These are phyloP conservation scores for Fusarium torreyae DNA, from an alignment of 2,329 filamentous ascomycete genomes.

Conservation along the genomic window DNA sequence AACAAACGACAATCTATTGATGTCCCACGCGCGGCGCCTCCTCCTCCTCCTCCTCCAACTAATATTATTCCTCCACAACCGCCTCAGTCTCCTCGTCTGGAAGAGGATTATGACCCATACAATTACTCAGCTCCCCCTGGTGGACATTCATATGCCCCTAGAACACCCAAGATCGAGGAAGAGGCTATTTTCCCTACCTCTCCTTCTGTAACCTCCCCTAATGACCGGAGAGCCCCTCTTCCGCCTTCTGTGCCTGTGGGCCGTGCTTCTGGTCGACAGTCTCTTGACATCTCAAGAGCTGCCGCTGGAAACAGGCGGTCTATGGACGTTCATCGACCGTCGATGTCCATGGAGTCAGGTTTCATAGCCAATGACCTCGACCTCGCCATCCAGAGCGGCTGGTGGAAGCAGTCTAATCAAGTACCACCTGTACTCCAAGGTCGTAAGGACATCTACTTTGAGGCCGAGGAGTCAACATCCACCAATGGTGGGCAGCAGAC, in stretches of 20 bases:
- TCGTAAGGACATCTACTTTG: constrained; percentile 85
- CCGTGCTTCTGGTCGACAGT: constrained; percentile 50
- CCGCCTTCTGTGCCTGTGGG: constrained; percentile 54
- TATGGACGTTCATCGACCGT: constrained; percentile 81
- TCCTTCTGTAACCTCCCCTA: constrained; percentile 61
- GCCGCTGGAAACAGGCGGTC: constrained; percentile 69
- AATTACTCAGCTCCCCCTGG: constrained; percentile 63
- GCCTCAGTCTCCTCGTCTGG: constrained; percentile 57
- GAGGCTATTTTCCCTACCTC: constrained; percentile 65
- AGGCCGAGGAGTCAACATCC: constrained; percentile 83
- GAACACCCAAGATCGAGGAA: constrained; percentile 62
- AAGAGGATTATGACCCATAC: constrained; percentile 80
- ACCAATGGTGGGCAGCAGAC: constrained; percentile 79
- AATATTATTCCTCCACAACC: constrained; percentile 69
- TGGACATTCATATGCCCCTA: constrained; percentile 51
- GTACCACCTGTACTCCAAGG: constrained; percentile 87
- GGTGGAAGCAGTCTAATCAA: constrained; percentile 88
- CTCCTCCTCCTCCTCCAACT: constrained; percentile 76
- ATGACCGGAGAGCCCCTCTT: constrained; percentile 63
- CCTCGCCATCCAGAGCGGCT: constrained; percentile 79
- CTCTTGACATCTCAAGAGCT: constrained; percentile 57
- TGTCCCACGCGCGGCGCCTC: constrained; percentile 78
- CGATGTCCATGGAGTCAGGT: constrained; percentile 81
- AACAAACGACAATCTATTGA: constrained; percentile 77
- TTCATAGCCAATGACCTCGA: constrained; percentile 93